A percentile compares a stretch with the other conserved stretches of the same genome.
Conservation (phyloP, 768 basidiomycete genomes). For the Fibroporia radiculosa region DNA sequence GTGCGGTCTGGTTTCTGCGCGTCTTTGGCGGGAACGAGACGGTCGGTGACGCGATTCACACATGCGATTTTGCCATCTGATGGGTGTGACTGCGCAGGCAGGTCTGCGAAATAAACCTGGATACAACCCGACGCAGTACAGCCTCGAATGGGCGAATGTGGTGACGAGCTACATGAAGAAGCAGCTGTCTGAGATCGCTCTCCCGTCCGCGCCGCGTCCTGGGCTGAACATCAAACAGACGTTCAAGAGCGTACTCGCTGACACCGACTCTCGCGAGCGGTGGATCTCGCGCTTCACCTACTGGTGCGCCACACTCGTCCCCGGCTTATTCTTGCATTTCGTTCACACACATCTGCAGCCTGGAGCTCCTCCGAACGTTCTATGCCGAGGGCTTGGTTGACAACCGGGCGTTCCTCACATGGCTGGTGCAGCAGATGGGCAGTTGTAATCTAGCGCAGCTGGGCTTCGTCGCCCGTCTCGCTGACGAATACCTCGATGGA, state of each 20-base stretch:
- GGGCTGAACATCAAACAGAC: conserved; percentile 77
- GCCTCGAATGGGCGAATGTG: conserved; percentile 77
- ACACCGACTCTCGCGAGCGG: conserved; percentile 57
- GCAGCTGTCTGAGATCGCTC: conserved; percentile 67
- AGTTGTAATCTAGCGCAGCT: conserved; percentile 76
- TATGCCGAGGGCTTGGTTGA: conserved; percentile 80
- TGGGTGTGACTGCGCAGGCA: conserved; percentile 34
- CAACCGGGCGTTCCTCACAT: conserved; percentile 64
- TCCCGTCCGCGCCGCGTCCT: conserved; percentile 71
- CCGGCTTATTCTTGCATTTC: no score
- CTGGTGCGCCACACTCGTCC: conserved; percentile 38
- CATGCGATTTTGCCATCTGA: not conserved
- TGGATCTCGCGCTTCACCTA: conserved; percentile 80
- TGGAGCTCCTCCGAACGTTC: conserved; percentile 65
- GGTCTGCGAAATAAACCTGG: conserved; percentile 69
- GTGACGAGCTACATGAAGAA: conserved; percentile 80
- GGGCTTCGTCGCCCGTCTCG: conserved; percentile 66
- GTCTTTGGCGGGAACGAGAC: conserved; percentile 87
- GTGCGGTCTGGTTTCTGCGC: conserved; percentile 84
- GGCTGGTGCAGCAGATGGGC: conserved; percentile 75
- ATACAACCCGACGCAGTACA: conserved; percentile 81
- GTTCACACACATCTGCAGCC: conserved; percentile 29
- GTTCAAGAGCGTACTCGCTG: conserved; percentile 75
- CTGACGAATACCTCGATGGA: conserved; percentile 72
- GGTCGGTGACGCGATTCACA: conserved; percentile 27